Evolutionary conservation across 140 eudicot genomes (phyloP).

Genomic region (Bidens hawaiensis): DNA sequence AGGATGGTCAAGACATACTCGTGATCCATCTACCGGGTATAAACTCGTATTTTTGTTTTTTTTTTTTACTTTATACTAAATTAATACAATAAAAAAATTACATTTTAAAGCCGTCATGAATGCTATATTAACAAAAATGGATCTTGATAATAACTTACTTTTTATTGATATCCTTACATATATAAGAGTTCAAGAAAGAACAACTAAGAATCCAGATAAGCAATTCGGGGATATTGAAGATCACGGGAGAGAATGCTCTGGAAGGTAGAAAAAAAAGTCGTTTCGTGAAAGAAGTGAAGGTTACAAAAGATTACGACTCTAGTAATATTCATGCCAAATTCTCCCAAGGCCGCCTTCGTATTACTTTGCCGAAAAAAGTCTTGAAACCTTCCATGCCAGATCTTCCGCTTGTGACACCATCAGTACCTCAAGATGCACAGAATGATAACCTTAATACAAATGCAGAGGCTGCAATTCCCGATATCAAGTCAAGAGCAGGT

Average conservation of each 20-base stretch:
- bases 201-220: constrained; percentile 54
- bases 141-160: neutral
- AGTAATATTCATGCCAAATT: constrained; percentile 65
- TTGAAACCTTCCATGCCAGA: neutral
- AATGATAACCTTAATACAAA: neutral
- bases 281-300: constrained; percentile 55
- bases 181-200: constrained; percentile 58
- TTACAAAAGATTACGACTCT: constrained; percentile 41
- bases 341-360: constrained; percentile 40
- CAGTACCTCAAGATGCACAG: constrained; percentile 13
- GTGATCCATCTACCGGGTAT: constrained; percentile 65
- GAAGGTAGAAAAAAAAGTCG: constrained; percentile 29
- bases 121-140: neutral
- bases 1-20: constrained; percentile 45
- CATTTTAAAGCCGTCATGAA: neutral
- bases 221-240: constrained; percentile 48
- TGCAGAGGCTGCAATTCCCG: neutral
- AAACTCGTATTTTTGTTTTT: neutral
- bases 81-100: neutral
- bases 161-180: neutral
- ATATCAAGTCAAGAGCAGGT: constrained; percentile 10
- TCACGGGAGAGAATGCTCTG: constrained; percentile 47
- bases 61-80: neutral
- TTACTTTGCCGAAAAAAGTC: constrained; percentile 49
- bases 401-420: neutral